Base-by-base conservation (phyloP, 202 grass and related monocot species). In the Digitaria exilis region DNA sequence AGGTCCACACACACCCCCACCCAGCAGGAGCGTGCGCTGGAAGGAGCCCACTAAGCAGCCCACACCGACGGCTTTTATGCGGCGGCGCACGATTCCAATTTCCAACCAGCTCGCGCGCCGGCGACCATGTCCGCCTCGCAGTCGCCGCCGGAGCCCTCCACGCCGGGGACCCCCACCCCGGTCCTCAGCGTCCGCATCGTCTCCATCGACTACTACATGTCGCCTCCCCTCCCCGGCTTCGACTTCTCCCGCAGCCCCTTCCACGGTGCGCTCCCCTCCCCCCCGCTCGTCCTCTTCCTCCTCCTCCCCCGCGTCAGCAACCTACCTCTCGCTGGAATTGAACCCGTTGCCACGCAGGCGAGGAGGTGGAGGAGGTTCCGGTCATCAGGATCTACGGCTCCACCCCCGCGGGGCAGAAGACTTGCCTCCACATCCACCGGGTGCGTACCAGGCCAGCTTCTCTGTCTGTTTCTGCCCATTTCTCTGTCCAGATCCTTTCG, bases 181-280 rank as follows among this genome's bases (percentile, higher is more conserved):
- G 87, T 93, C 42, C 87, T 98, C 73, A 98, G 92, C 73, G 89
- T 98, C 19, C 87, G 92, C 65, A 93, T 98, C 50, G 92, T 98
- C 65, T 91, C 90, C 62, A 85, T 95, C 44, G 92, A 98, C 84
- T 92, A 95, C 90, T 98, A 95, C 88, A 95, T 98, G 96, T 84
- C 96, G 63, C 87, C 80, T 42, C 92, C 96, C 1, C 80, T 93
- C 69, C 87, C 90, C 22, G 84, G 87, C 58, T 71, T 98, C 79
- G 92, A 91, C 85, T 75, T 93, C 87, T 83, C 85, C 73, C 82
- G 84, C 87, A 95, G 90, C 80, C 79, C 80, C 13, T 93, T 98
- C 85, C 92, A 93, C 65, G 91, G 95, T 98, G 67, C 21, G 66
- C 28, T 11, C 49, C 22, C 15, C n/a, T 2, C 24, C 10, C 16